Conservation (phyloP, 73 alveolate genomes). For the Symbiodinium pilosum region DNA sequence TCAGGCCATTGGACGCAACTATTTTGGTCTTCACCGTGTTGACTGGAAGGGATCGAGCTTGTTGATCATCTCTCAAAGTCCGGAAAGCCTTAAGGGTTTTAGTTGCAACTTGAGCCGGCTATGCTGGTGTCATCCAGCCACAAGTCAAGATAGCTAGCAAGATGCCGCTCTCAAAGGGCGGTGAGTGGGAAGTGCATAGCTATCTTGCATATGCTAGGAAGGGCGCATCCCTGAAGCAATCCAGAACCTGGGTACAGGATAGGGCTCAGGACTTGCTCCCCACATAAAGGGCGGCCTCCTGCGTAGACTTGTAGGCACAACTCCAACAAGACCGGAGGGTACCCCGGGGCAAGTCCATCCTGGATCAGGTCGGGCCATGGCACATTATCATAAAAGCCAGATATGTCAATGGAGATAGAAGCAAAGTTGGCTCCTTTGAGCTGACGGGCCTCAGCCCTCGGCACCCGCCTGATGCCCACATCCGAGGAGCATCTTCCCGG, state of each 20-base stretch:
- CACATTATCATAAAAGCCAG: background rate
- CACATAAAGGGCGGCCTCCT: background rate
- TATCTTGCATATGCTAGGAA: no score
- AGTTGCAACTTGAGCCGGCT: background rate
- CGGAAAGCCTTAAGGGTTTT: background rate
- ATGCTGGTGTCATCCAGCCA: no score
- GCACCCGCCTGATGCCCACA: background rate
- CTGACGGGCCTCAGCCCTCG: background rate
- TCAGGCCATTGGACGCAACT: background rate
- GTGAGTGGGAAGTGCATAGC: no score
- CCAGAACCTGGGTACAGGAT: background rate
- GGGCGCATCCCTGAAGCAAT: background rate
- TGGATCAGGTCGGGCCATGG: background rate
- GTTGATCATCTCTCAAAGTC: background rate
- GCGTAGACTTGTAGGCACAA: background rate
- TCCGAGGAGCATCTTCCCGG: background rate
- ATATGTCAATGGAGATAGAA: background rate
- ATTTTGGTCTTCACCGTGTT: background rate
- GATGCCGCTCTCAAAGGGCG: no score
- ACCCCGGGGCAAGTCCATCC: background rate
- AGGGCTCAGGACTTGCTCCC: background rate
- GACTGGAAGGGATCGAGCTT: background rate
- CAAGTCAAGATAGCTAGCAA: no score
- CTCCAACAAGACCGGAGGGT: background rate
- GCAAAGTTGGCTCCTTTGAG: background rate